These are phyloP conservation scores for Petunia hybrid DNA, from an alignment of 305 asterid genomes.

Conservation along the genomic window DNA sequence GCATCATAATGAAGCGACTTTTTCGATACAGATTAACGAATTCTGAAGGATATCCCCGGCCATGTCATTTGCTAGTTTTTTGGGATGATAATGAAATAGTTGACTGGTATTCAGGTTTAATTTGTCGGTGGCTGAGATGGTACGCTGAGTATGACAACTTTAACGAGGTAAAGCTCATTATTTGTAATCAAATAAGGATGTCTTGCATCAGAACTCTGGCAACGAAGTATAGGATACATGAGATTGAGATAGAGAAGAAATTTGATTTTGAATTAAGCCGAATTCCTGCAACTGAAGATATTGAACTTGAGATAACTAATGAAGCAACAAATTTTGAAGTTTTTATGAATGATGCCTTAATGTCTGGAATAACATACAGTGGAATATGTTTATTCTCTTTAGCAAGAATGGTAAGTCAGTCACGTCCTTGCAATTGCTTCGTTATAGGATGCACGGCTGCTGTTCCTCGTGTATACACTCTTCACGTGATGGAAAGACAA, in stretches of 20 bases:
- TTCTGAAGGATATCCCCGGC: constrained; percentile 62
- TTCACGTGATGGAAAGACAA: constrained; percentile 90
- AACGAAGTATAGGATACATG: constrained; percentile 70
- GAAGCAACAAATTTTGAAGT: constrained; percentile 42
- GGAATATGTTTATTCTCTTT: constrained; percentile 72
- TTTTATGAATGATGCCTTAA: constrained; percentile 46
- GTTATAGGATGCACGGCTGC: constrained; percentile 66
- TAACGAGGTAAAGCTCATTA: constrained; percentile 61
- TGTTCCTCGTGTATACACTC: constrained; percentile 69
- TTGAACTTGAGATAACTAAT: constrained; percentile 65
- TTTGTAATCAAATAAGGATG: constrained; percentile 70
- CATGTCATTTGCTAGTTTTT: constrained; percentile 64
- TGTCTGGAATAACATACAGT: constrained; percentile 64
- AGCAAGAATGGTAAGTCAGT: constrained; percentile 70
- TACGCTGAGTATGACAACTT: constrained; percentile 68
- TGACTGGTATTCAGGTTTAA: constrained; percentile 81
- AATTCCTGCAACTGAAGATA: constrained; percentile 68
- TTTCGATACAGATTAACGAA: constrained; percentile 73
- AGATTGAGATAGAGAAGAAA: constrained; percentile 71
- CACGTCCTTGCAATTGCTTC: constrained; percentile 79
- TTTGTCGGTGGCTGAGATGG: constrained; percentile 82
- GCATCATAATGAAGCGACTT: constrained; percentile 62
- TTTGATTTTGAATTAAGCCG: constrained; percentile 68
- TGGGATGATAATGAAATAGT: constrained; percentile 69
- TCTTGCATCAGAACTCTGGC: constrained; percentile 63